Percentiles rank a stretch among this genome's conserved stretches.
Evolutionary conservation across 148 eudicot species (phyloP).

Genomic region (Cornus suecica): DNA sequence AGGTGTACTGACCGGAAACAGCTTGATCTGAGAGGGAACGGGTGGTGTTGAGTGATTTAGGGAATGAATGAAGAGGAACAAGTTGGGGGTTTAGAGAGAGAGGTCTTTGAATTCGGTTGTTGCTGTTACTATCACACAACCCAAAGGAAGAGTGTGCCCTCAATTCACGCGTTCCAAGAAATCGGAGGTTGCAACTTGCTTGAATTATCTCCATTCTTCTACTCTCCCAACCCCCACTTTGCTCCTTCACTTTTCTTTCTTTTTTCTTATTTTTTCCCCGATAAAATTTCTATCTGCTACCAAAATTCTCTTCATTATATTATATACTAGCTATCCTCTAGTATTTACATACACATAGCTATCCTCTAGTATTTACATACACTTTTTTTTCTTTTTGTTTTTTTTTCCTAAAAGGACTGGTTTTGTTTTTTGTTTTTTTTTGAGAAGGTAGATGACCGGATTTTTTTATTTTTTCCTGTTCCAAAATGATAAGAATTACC

Average conservation of each 20-base stretch:
- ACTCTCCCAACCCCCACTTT: not conserved
- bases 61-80: not conserved
- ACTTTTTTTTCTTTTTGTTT: too few species aligned
- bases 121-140: not conserved
- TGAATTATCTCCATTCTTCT: conserved; percentile 5
- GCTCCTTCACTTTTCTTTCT: not conserved
- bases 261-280: too few species aligned
- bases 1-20: conserved; percentile 23
- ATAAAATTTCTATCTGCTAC: too few species aligned
- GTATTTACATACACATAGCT: too few species aligned
- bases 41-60: conserved; percentile 12
- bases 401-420: too few species aligned
- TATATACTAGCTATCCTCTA: too few species aligned
- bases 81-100: conserved; percentile 14
- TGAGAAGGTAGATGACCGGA: too few species aligned
- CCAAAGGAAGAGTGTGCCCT: not conserved
- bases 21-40: conserved; percentile 30
- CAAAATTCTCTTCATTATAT: too few species aligned
- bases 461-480: too few species aligned
- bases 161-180: not conserved
- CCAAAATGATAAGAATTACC: too few species aligned
- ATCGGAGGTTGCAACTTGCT: conserved; percentile 4
- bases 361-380: too few species aligned
- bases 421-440: too few species aligned
- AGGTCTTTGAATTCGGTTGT: conserved; percentile 1